Conservation (phyloP, 345 rosid species). For the Euphorbia tirucalli region DNA sequence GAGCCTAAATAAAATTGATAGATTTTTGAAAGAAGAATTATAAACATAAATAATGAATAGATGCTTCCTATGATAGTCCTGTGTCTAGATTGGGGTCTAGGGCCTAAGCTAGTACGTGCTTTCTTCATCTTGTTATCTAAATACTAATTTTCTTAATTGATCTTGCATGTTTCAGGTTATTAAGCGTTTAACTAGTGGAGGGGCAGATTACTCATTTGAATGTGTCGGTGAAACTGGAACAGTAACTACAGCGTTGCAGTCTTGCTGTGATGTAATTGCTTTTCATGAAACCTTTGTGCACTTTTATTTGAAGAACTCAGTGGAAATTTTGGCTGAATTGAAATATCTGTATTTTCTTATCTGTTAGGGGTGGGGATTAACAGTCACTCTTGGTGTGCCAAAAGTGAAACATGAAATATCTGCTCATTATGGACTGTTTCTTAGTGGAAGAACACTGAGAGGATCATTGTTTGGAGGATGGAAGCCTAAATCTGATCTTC, state of each 20-base stretch:
- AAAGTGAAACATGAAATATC: slow-evolving; percentile 70
- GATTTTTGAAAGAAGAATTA: too few species aligned
- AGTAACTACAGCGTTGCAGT: slow-evolving; percentile 76
- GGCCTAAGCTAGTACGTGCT: not conserved
- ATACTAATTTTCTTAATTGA: not conserved
- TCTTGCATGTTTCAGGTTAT: slow-evolving; percentile 52
- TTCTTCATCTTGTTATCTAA: not conserved
- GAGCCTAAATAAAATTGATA: too few species aligned
- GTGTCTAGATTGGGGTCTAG: not conserved
- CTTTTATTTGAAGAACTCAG: slow-evolving; percentile 2
- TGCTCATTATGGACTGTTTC: slow-evolving; percentile 73
- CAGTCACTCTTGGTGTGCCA: slow-evolving; percentile 90
- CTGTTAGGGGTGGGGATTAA: slow-evolving; percentile 83
- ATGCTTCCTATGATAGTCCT: not conserved
- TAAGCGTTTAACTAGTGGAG: slow-evolving; percentile 72
- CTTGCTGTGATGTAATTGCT: slow-evolving; percentile 71
- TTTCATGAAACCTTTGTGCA: not conserved
- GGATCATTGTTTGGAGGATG: slow-evolving; percentile 87
- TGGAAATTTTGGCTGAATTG: slow-evolving; percentile 4
- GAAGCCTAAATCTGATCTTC: slow-evolving; percentile 89
- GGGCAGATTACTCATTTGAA: slow-evolving; percentile 88
- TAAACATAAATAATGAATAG: not conserved
- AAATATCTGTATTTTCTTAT: not conserved
- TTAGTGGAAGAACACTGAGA: slow-evolving; percentile 69
- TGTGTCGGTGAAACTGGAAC: slow-evolving; percentile 74